These are phyloP conservation scores for Fonsecaea pugnacius DNA, from an alignment of 2,329 filamentous ascomycete genomes.

Conservation along the genomic window DNA sequence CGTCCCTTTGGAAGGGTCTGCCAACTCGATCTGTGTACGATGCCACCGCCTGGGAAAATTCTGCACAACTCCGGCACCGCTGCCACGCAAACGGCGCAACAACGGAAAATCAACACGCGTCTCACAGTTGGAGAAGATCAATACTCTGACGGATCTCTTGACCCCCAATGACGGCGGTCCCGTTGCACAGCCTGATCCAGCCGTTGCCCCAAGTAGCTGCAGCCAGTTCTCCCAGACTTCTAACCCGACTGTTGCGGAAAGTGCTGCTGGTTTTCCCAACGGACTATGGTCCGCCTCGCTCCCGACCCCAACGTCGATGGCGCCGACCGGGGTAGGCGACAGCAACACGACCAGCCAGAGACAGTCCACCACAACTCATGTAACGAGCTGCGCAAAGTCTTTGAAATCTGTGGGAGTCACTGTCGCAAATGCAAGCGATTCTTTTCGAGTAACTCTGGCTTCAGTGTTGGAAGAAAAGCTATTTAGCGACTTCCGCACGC, in stretches of 20 bases:
- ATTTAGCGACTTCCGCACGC: conserved; percentile 29
- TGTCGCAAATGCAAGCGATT: neutral
- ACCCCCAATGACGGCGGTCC: neutral
- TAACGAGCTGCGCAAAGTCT: neutral
- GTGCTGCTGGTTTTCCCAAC: neutral
- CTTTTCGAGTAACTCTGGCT: conserved; percentile 11
- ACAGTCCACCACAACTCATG: neutral
- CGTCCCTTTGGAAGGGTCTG: conserved; percentile 20
- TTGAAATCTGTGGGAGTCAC: neutral
- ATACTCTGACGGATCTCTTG: conserved; percentile 23
- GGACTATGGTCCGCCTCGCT: neutral
- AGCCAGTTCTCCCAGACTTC: neutral
- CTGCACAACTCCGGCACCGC: conserved; percentile 28
- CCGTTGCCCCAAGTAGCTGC: neutral
- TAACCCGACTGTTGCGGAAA: conserved; percentile 16
- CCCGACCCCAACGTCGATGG: neutral
- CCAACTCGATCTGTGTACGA: conserved; percentile 24
- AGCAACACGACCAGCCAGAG: neutral
- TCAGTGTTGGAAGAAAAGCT: conserved; percentile 28
- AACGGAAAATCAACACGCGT: conserved; percentile 21
- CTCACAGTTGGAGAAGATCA: conserved; percentile 21
- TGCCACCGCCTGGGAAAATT: conserved; percentile 29
- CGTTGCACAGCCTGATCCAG: neutral
- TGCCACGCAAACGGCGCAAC: conserved; percentile 23
- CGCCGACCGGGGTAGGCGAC: neutral